phyloP scores from a whole-genome alignment of 1,284 basidiomycete genomes.

The Pulveroboletus sp. region DNA sequence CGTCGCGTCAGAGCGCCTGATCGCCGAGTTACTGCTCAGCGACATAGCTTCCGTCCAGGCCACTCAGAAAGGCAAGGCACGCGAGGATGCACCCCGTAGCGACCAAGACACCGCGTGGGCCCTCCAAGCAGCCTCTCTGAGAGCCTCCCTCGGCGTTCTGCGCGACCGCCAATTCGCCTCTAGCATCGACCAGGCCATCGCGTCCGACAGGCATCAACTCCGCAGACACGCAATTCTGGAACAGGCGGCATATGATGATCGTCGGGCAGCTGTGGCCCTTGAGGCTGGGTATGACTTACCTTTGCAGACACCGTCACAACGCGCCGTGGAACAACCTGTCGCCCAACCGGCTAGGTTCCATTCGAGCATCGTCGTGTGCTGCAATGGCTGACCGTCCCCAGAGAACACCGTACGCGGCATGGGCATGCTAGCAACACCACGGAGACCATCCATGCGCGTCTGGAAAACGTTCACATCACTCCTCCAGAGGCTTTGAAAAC shows the following conservation, averaged over 20 bases:
- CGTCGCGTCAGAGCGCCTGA: slow-evolving; percentile 19
- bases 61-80: slow-evolving; percentile 39
- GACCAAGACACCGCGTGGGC: slow-evolving; percentile 51
- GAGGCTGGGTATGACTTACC: slow-evolving; percentile 15
- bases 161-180: slow-evolving; percentile 37
- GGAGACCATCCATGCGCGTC: neutral
- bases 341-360: slow-evolving; percentile 7
- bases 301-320: slow-evolving; percentile 20
- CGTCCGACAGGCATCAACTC: slow-evolving; percentile 11
- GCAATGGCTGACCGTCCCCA: slow-evolving; percentile 9
- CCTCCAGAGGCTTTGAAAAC: neutral
- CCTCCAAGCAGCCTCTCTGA: slow-evolving; percentile 40
- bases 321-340: slow-evolving; percentile 17
- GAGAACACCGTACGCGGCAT: neutral
- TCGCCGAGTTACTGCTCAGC: slow-evolving; percentile 30
- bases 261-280: slow-evolving; percentile 18
- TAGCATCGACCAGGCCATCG: slow-evolving; percentile 34
- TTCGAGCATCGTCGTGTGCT: neutral
- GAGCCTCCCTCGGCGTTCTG: slow-evolving; percentile 31
- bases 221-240: slow-evolving; percentile 3
- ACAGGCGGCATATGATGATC: slow-evolving; percentile 23
- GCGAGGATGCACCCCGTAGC: slow-evolving; percentile 26
- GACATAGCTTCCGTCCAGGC: slow-evolving; percentile 39
- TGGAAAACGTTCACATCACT: slow-evolving; percentile 6
- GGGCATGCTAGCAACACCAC: neutral